A percentile compares a stretch with the other conserved stretches of the same genome.
phyloP scores from a whole-genome alignment of 2,329 filamentous ascomycete species.

The Endothia cerciana region DNA sequence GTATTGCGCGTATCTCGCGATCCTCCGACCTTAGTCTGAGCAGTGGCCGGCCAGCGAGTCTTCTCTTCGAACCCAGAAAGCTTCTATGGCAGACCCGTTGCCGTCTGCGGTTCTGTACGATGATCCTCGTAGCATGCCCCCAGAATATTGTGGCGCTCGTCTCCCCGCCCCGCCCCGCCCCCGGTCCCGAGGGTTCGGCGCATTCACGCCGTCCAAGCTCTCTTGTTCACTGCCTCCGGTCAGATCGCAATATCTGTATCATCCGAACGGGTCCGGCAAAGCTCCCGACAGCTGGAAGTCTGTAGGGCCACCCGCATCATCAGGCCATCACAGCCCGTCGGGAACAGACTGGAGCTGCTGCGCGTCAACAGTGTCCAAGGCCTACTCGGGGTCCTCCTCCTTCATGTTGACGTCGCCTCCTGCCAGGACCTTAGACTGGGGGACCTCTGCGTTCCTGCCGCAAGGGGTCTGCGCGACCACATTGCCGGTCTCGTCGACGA shows the following conservation, averaged over 20 bases:
- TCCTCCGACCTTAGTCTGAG: neutral
- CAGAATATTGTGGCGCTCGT: neutral
- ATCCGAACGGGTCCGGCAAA: neutral
- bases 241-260: neutral
- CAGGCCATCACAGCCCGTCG: neutral
- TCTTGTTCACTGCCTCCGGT: neutral
- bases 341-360: too few relatives aligned
- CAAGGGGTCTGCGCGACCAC: constrained; percentile 86
- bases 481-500: constrained; percentile 89
- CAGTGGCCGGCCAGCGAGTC: neutral
- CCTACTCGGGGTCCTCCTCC: constrained; percentile 44
- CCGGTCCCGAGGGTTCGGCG: too few relatives aligned
- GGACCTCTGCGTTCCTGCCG: constrained; percentile 62
- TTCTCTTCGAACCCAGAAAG: neutral
- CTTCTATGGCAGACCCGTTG: neutral
- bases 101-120: neutral
- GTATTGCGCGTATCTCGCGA: neutral
- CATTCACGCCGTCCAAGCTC: neutral
- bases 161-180: neutral
- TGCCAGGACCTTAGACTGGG: constrained; percentile 68
- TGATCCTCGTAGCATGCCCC: neutral
- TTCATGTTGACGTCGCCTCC: constrained; percentile 66
- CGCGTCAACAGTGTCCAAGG: too few relatives aligned
- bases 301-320: neutral
- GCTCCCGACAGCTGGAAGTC: neutral